Evolutionary conservation across 1,284 basidiomycete species (phyloP), one percentile per base, ranked within the genome.

Genomic region (Melanopsichium pennsylvanicum): DNA sequence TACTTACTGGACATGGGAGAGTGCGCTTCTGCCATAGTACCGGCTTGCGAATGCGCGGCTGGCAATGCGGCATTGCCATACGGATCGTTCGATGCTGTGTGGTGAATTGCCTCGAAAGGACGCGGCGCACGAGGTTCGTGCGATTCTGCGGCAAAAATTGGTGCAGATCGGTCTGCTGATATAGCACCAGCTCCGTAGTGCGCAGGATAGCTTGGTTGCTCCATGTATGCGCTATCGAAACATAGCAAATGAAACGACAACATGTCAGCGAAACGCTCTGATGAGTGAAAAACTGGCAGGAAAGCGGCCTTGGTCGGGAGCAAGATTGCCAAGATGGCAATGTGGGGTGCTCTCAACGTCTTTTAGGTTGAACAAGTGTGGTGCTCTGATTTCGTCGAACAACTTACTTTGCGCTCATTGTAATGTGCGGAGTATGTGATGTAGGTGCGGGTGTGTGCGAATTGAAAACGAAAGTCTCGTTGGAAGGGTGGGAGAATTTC

Each of bases 381-480:
- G n/a, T n/a, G n/a, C n/a, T n/a, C n/a, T n/a, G n/a, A n/a, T n/a
- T n/a, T n/a, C n/a, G n/a, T n/a, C n/a, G n/a, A n/a, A n/a, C n/a
- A n/a, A 57, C 61, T 58, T 54, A 64, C 61, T 64, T 64, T 58
- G 61, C 39, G 61, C 61, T 64, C 61, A 64, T 58, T 26, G 5
- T 51, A 15, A 23, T 8, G 6, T 16, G 19, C 22, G 39, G 16
- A 16, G 12, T 15, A 7, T 18, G 2, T 26, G 38, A 34, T 34
- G 13, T 16, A 12, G 35, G 12, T n/a, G 32, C n/a, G 32, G 12
- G 32, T 34, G 32, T n/a, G n/a, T n/a, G n/a, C n/a, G n/a, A n/a
- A n/a, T n/a, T n/a, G n/a, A n/a, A n/a, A n/a, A n/a, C n/a, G n/a
- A n/a, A n/a, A n/a, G n/a, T n/a, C n/a, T n/a, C n/a, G n/a, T n/a